These are phyloP conservation scores for Neonectria sp. DNA, from an alignment of 2,329 filamentous ascomycete species.

Conservation along the genomic window DNA sequence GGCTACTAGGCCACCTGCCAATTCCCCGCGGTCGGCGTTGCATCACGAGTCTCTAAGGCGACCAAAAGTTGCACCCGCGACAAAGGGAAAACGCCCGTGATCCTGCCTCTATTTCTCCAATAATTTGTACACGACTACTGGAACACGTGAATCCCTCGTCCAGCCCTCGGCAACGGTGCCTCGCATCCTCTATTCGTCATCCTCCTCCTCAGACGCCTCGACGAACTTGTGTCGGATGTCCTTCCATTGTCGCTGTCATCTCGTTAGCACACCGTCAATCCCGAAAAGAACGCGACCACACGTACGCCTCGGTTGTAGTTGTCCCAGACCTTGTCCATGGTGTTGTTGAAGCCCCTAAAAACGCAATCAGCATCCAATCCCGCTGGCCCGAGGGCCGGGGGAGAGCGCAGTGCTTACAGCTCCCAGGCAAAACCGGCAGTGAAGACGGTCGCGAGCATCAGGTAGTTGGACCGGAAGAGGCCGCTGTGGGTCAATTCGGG, in stretches of 20 bases:
- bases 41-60: conserved; percentile 23
- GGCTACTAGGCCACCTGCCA: conserved; percentile 1
- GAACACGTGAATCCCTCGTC: conserved; percentile 43
- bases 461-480: conserved; percentile 88
- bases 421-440: conserved; percentile 90
- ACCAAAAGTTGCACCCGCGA: conserved; percentile 14
- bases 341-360: conserved; percentile 83
- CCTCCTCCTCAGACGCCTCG: conserved; percentile 74
- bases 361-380: conserved; percentile 50
- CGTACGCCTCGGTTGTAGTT: conserved; percentile 91
- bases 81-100: conserved; percentile 41
- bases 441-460: conserved; percentile 92
- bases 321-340: conserved; percentile 92
- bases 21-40: conserved; percentile 15
- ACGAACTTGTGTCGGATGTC: conserved; percentile 95
- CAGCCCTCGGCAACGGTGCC: conserved; percentile 36
- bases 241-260: conserved; percentile 94
- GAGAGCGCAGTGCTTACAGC: conserved; percentile 75
- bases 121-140: conserved; percentile 54
- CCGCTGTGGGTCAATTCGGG: conserved; percentile 67
- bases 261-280: conserved; percentile 46
- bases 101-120: conserved; percentile 49
- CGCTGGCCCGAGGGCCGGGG: conserved; percentile 34
- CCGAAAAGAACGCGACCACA: conserved; percentile 44
- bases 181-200: conserved; percentile 42